phyloP scores from a whole-genome alignment of 2,329 filamentous ascomycete species.

The Fusarium miscanthi region DNA sequence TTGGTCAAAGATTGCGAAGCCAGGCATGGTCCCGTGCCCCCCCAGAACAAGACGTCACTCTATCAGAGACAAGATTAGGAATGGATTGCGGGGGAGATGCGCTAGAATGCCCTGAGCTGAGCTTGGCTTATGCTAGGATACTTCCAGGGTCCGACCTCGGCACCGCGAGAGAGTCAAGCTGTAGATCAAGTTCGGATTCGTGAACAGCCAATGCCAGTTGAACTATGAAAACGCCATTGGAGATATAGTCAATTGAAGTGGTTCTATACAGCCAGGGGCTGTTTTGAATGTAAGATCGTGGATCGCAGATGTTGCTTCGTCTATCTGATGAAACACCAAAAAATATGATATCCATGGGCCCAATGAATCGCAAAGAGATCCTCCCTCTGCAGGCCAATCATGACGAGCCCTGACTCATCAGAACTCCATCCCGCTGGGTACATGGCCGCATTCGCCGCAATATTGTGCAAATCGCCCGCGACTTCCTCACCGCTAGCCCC shows the following conservation, averaged over 20 bases:
- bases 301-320: slow-evolving; percentile 3
- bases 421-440: slow-evolving; percentile 11
- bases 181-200: slow-evolving; percentile 18
- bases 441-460: slow-evolving; percentile 35
- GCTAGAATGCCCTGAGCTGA: slow-evolving; percentile 22
- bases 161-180: background rate
- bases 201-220: slow-evolving; percentile 15
- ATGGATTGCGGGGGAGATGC: slow-evolving; percentile 27
- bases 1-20: slow-evolving; percentile 27
- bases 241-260: slow-evolving; percentile 17
- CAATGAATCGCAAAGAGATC: background rate
- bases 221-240: background rate
- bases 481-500: slow-evolving; percentile 33
- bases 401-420: slow-evolving; percentile 27
- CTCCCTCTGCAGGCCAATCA: slow-evolving; percentile 26
- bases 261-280: background rate
- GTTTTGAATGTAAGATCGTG: background rate
- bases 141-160: slow-evolving; percentile 26
- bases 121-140: slow-evolving; percentile 1
- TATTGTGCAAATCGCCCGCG: slow-evolving; percentile 11
- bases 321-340: slow-evolving; percentile 26
- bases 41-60: slow-evolving; percentile 41
- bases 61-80: slow-evolving; percentile 17
- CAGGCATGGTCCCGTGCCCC: slow-evolving; percentile 39
- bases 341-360: slow-evolving; percentile 5